Evolutionary conservation across 352 stramenopile species (phyloP).

Genomic region (Phytophthora boehmeriae): DNA sequence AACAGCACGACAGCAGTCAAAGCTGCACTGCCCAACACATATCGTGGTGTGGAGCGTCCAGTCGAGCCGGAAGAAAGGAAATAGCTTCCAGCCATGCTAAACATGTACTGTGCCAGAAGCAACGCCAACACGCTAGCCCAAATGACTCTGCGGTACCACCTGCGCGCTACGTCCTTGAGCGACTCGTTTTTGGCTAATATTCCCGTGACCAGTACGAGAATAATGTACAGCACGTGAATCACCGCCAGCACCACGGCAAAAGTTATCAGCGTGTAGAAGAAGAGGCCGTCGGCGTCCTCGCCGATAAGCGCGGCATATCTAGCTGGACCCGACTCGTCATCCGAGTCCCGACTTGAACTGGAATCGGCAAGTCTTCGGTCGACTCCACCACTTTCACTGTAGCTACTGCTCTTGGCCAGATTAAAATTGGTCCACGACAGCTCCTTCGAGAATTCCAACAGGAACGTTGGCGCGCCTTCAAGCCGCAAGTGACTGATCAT

Average conservation of each 20-base stretch:
- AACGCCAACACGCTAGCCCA: constrained; percentile 74
- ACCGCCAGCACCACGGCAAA: constrained; percentile 62
- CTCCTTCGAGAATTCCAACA: constrained; percentile 82
- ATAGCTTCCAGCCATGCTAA: constrained; percentile 83
- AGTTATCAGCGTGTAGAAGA: constrained; percentile 81
- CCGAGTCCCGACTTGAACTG: constrained; percentile 28
- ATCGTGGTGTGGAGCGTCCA: constrained; percentile 41
- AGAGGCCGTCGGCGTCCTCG: constrained; percentile 66
- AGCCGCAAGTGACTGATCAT: constrained; percentile 86
- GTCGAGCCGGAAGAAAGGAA: constrained; percentile 59
- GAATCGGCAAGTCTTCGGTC: constrained; percentile 39
- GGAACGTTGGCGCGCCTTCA: constrained; percentile 72
- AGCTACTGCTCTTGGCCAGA: constrained; percentile 51
- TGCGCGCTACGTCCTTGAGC: constrained; percentile 53
- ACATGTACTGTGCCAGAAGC: constrained; percentile 86
- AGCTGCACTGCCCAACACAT: constrained; percentile 48
- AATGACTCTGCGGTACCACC: constrained; percentile 86
- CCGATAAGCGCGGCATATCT: constrained; percentile 75
- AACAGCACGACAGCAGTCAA: constrained; percentile 57
- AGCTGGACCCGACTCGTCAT: constrained; percentile 61
- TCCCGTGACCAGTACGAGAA: constrained; percentile 56
- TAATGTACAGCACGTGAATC: constrained; percentile 67
- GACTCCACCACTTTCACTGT: constrained; percentile 4
- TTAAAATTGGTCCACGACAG: constrained; percentile 90
- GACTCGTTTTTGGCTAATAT: constrained; percentile 65